Conservation (phyloP, 345 rosid species). For the Conringia planisiliqua region DNA sequence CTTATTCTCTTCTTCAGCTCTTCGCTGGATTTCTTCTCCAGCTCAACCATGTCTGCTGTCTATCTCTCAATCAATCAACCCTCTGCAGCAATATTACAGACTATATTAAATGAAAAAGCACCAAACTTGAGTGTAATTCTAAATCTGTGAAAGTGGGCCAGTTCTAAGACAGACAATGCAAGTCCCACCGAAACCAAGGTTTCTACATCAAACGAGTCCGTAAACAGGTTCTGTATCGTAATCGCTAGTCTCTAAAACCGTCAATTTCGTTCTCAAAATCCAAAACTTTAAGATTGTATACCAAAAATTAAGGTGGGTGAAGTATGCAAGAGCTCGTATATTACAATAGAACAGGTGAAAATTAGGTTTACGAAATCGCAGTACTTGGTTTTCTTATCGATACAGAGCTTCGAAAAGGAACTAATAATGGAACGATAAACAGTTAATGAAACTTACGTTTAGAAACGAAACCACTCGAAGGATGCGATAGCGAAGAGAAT, state of each 20-base stretch:
- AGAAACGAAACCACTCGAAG: not conserved
- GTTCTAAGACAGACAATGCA: not conserved
- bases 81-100: slow-evolving; percentile 5
- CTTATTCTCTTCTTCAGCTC: slow-evolving; percentile 42
- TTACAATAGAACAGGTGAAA: not conserved
- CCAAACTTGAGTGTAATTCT: not conserved
- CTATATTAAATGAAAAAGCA: not conserved
- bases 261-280: not conserved
- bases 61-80: slow-evolving; percentile 2
- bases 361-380: not conserved
- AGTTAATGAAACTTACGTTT: not conserved
- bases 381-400: not conserved
- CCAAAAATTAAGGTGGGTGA: not conserved
- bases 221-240: not conserved
- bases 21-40: slow-evolving; percentile 26
- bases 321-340: not conserved
- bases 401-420: not conserved
- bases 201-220: not conserved
- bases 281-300: not conserved
- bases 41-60: slow-evolving; percentile 32
- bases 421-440: not conserved
- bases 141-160: not conserved
- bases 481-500: not conserved
- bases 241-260: not conserved
- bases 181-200: not conserved